These are phyloP conservation scores for Pharnaceum exiguum DNA, from an alignment of 148 eudicot genomes.

Conservation along the genomic window DNA sequence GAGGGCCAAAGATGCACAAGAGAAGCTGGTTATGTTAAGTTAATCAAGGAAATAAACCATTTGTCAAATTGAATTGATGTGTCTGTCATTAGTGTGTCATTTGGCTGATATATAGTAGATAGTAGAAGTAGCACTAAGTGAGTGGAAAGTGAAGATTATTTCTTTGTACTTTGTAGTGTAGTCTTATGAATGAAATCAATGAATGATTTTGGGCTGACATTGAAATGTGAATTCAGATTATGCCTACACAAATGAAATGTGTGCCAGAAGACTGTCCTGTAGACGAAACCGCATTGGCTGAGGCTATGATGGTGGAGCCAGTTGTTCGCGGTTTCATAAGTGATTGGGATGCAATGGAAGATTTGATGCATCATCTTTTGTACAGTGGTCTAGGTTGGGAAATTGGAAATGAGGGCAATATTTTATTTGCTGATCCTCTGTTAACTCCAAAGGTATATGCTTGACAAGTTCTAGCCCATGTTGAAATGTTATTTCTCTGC, in stretches of 20 bases:
- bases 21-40: too few species aligned
- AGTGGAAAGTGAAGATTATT: too few species aligned
- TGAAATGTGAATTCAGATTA: constrained; percentile 48
- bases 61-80: too few species aligned
- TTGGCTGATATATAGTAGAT: too few species aligned
- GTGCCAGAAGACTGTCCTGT: constrained; percentile 64
- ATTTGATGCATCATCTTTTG: constrained; percentile 77
- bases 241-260: constrained; percentile 89
- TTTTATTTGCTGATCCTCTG: constrained; percentile 92
- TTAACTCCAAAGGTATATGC: constrained; percentile 79
- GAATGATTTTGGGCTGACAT: not conserved
- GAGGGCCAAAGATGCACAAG: too few species aligned
- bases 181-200: too few species aligned
- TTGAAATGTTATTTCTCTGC: not conserved
- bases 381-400: constrained; percentile 92
- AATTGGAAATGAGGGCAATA: constrained; percentile 93
- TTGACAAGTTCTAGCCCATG: constrained; percentile 3
- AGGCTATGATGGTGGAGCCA: constrained; percentile 71
- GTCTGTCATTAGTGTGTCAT: too few species aligned
- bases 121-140: too few species aligned
- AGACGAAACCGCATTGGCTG: constrained; percentile 25
- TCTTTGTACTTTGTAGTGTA: too few species aligned
- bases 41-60: too few species aligned
- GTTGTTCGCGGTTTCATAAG: constrained; percentile 74
- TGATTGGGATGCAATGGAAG: constrained; percentile 99